Evolutionary conservation across 805 yeast species (phyloP).

Genomic region (Limtongia smithiae): DNA sequence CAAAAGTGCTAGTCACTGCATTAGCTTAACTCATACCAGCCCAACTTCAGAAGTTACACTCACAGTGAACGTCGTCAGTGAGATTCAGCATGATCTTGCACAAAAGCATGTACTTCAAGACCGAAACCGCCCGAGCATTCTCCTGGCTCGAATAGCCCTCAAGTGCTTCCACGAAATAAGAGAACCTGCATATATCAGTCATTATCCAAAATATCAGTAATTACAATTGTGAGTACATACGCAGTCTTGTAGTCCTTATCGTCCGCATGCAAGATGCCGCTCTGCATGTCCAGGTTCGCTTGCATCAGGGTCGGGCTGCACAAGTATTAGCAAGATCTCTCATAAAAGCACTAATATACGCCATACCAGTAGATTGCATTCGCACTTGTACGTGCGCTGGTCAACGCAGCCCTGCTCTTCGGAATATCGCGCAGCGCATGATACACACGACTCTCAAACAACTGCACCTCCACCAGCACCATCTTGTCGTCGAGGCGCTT

Average conservation of each 20-base stretch:
- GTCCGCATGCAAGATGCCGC: constrained; percentile 93
- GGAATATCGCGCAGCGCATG: constrained; percentile 89
- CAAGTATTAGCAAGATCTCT: background rate
- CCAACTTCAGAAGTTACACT: background rate
- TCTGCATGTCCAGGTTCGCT: constrained; percentile 91
- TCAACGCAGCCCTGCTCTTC: constrained; percentile 85
- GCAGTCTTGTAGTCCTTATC: constrained; percentile 97
- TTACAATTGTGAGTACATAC: background rate
- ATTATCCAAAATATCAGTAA: background rate
- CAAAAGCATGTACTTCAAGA: constrained; percentile 85
- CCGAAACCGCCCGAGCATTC: constrained; percentile 56
- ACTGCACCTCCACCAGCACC: constrained; percentile 90
- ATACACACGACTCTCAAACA: constrained; percentile 83
- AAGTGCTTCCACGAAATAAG: constrained; percentile 91
- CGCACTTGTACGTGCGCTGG: constrained; percentile 96
- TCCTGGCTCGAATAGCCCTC: constrained; percentile 79
- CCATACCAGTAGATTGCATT: constrained; percentile 76
- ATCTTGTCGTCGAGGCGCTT: constrained; percentile 94
- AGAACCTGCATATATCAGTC: constrained; percentile 43
- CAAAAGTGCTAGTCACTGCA: constrained; percentile 44
- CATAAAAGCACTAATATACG: background rate
- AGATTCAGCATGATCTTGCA: constrained; percentile 90
- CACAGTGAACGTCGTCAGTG: constrained; percentile 75
- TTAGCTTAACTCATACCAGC: background rate
- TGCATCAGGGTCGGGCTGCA: constrained; percentile 72